Conservation (phyloP, 768 basidiomycete genomes). For the Rhodotorula diobovata region DNA sequence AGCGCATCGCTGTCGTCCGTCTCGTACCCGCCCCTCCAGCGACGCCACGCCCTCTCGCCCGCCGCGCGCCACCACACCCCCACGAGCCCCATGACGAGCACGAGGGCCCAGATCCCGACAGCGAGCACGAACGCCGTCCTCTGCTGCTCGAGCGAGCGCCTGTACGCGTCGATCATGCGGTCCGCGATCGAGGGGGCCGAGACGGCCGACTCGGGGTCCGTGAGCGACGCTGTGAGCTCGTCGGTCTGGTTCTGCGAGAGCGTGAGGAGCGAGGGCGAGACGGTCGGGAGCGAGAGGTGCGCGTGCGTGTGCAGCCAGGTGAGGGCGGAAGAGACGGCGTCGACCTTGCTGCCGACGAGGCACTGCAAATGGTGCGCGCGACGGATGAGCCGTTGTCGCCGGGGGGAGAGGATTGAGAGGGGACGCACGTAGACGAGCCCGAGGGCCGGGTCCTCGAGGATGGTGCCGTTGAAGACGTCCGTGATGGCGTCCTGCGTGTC, state of each 20-base stretch:
- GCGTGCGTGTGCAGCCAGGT: conserved; percentile 90
- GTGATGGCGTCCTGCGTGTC: conserved; percentile 12
- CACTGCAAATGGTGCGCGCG: conserved; percentile 50
- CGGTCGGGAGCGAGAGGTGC: conserved; percentile 68
- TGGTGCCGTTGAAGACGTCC: conserved; percentile 66
- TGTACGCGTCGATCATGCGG: conserved; percentile 68
- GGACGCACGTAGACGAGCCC: conserved; percentile 63
- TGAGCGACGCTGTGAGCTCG: conserved; percentile 66
- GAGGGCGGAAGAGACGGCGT: conserved; percentile 75
- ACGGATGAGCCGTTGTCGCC: too few species aligned
- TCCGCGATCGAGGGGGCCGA: conserved; percentile 62
- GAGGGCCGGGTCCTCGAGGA: conserved; percentile 72
- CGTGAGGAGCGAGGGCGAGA: conserved; percentile 70
- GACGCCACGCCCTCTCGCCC: conserved; percentile 26
- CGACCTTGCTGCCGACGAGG: conserved; percentile 84
- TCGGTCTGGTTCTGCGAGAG: conserved; percentile 67
- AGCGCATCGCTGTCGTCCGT: neutral
- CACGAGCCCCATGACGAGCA: conserved; percentile 66
- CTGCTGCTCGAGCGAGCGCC: conserved; percentile 68
- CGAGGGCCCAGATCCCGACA: conserved; percentile 73
- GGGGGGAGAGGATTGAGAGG: neutral
- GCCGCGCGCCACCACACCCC: conserved; percentile 44
- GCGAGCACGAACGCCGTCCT: conserved; percentile 78
- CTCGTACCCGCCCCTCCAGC: neutral
- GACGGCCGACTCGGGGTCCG: conserved; percentile 52